Percentiles rank a stretch among this genome's conserved stretches.
Evolutionary conservation across 495 filamentous ascomycete species (phyloP).

Genomic region (Xanthoparmelia taractica): DNA sequence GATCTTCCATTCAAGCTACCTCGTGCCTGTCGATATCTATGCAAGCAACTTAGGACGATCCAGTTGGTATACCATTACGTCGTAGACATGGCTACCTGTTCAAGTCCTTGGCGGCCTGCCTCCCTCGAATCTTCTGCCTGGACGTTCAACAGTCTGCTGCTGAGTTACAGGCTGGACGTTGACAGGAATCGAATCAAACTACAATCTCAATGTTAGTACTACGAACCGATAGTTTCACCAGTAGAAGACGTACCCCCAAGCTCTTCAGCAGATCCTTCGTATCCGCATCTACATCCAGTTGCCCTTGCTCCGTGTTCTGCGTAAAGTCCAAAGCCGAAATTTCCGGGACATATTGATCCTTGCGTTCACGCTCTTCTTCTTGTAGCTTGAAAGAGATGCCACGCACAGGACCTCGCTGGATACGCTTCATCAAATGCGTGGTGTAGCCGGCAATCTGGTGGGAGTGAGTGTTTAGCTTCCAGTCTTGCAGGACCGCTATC

Average conservation of each 20-base stretch:
- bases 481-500: background rate
- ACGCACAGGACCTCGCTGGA: constrained; percentile 96
- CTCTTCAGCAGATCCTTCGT: constrained; percentile 98
- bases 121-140: constrained; percentile 52
- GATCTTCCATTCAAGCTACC: constrained; percentile 52
- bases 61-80: background rate
- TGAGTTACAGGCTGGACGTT: constrained; percentile 84
- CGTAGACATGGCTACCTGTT: constrained; percentile 16
- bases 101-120: constrained; percentile 39
- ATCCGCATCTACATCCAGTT: constrained; percentile 90
- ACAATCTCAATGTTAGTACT: constrained; percentile 17
- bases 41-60: constrained; percentile 25
- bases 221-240: constrained; percentile 26
- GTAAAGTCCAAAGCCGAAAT: constrained; percentile 96
- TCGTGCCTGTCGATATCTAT: constrained; percentile 30
- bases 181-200: constrained; percentile 98
- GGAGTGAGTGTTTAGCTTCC: constrained; percentile 1
- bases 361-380: constrained; percentile 99
- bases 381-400: constrained; percentile 99
- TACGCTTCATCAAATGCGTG: constrained; percentile 97
- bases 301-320: constrained; percentile 80
- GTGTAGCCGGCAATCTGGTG: constrained; percentile 93
- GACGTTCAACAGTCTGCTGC: constrained; percentile 75
- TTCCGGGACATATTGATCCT: constrained; percentile 99
- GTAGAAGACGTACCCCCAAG: constrained; percentile 67